Evolutionary conservation across 2,329 filamentous ascomycete species (phyloP), one percentile per base, ranked within the genome.

Genomic region (Cercospora sp.): DNA sequence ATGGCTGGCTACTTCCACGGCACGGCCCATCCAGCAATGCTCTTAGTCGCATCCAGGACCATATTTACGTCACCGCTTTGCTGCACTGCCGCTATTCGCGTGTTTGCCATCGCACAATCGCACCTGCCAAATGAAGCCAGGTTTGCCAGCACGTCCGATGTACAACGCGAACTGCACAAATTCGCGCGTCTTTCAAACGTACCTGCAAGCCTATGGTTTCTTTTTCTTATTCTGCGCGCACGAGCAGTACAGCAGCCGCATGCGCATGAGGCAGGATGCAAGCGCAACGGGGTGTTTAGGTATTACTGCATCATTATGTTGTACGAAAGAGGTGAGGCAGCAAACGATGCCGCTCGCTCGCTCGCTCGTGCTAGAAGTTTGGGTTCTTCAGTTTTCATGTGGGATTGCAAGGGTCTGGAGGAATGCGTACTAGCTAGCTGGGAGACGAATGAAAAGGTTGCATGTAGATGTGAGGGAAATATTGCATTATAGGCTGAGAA

Each of bases 41-140:
- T 26, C 13, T 59, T 59, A 59, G 55, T 59, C 55, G 55, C 55
- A 59, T 24, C 4, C n/a, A 13, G 28, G 55, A 37, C 55, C 55
- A 32, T 21, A 13, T 28, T 16, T n/a, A 21, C 55, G 55, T 37
- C 55, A 37, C 55, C 55, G 55, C 55, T 59, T 59, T 37, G 55
- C 30, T 34, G 55, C 32, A 21, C 28, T 59, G 55, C 28, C n/a
- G 28, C 30, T 10, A n/a, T 13, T 37, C 55, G 55, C 55, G 30
- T 24, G 55, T 37, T 59, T 34, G 30, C 55, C 28, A 59, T 59
- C 16, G 55, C n/a, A 59, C 55, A 37, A 37, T 59, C n/a, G 55
- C 32, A 59, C 28, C 55, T 37, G 55, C 55, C 55, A 59, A 24
- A 24, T 13, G 16, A 9, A 59, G 28, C 55, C 28, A 30, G 32